Conservation (phyloP, 352 stramenopile genomes). For the Phytophthora nicotianae region DNA sequence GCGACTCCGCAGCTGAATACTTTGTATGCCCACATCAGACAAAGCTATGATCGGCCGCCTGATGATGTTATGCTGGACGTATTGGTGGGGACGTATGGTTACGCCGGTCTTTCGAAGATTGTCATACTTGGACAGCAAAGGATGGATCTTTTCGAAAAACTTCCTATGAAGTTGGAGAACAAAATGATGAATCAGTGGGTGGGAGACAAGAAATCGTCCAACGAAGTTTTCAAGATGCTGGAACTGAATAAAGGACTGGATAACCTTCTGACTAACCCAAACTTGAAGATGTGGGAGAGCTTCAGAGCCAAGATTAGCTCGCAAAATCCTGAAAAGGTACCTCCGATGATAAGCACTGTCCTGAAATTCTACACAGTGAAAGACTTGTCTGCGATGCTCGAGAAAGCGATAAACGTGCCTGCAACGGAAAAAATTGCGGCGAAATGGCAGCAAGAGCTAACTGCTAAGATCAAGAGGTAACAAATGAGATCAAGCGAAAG, state of each 20-base stretch:
- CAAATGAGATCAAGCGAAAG: background rate
- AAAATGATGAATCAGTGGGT: background rate
- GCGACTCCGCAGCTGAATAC: slow-evolving; percentile 1
- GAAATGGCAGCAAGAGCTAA: background rate
- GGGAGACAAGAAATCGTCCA: background rate
- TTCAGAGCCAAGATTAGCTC: background rate
- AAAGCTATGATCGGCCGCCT: background rate
- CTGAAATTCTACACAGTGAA: background rate
- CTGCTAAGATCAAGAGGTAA: background rate
- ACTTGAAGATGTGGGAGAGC: slow-evolving; percentile 1
- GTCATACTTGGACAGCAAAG: background rate
- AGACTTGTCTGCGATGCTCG: slow-evolving; percentile 3
- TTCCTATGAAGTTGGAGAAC: slow-evolving; percentile 2
- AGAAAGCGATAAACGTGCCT: slow-evolving; percentile 1
- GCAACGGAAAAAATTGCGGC: slow-evolving; percentile 1
- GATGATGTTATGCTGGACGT: background rate
- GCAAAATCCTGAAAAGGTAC: background rate
- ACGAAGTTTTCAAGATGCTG: background rate
- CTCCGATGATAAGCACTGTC: slow-evolving; percentile 1
- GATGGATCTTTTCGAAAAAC: background rate
- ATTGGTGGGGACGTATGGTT: background rate
- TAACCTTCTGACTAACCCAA: background rate
- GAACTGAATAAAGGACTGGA: background rate
- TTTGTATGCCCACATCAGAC: background rate
- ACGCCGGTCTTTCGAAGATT: slow-evolving; percentile 7